Conservation (phyloP, 768 basidiomycete genomes). For the Plicaturopsis crispa region DNA sequence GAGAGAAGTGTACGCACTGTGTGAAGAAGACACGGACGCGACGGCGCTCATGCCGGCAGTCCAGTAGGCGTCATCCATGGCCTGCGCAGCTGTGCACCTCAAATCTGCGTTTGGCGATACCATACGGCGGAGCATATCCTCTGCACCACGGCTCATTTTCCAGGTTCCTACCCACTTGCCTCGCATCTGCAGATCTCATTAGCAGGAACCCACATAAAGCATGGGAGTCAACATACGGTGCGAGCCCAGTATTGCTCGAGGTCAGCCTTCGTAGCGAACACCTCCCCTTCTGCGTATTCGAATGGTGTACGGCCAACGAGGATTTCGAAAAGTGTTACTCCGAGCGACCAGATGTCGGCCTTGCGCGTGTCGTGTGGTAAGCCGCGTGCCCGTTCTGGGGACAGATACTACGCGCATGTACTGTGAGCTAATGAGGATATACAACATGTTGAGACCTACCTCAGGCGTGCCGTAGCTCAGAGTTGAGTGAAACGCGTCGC, state of each 20-base stretch:
- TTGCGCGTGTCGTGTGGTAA: slow-evolving; percentile 90
- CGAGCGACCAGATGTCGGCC: slow-evolving; percentile 82
- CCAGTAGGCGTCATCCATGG: slow-evolving; percentile 68
- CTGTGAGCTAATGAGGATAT: too few relatives aligned
- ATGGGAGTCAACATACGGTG: slow-evolving; percentile 38
- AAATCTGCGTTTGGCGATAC: slow-evolving; percentile 76
- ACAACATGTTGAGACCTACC: slow-evolving; percentile 31
- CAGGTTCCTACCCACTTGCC: slow-evolving; percentile 87
- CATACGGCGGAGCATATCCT: slow-evolving; percentile 71
- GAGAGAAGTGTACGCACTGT: too few relatives aligned
- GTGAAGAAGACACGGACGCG: too few relatives aligned
- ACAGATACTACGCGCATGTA: slow-evolving; percentile 83
- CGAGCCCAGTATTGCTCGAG: slow-evolving; percentile 83
- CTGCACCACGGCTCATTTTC: slow-evolving; percentile 57
- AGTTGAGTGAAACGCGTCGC: slow-evolving; percentile 72
- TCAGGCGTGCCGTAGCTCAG: slow-evolving; percentile 90
- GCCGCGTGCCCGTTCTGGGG: slow-evolving; percentile 86
- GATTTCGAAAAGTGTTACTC: slow-evolving; percentile 92
- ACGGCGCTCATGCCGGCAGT: slow-evolving; percentile 20
- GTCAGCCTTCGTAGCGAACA: slow-evolving; percentile 72
- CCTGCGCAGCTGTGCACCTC: slow-evolving; percentile 61
- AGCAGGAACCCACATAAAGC: not conserved
- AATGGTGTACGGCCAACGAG: slow-evolving; percentile 90
- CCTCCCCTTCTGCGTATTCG: slow-evolving; percentile 71
- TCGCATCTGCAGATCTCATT: slow-evolving; percentile 44